phyloP scores from a whole-genome alignment of 140 eudicot genomes.

The Stevia rebaudiana region DNA sequence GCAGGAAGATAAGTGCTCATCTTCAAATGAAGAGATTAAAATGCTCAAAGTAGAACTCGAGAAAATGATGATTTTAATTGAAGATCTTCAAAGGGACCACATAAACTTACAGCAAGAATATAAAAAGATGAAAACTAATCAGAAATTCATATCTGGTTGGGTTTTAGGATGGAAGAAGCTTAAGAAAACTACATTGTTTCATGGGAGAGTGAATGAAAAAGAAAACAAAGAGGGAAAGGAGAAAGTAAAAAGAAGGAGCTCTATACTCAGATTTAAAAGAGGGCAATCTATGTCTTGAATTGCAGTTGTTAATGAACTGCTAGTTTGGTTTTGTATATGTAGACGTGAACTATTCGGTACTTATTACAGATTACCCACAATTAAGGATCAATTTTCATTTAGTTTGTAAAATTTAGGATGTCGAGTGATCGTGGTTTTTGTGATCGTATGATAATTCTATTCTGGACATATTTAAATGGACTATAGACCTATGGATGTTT shows the following conservation, averaged over 20 bases:
- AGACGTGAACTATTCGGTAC: too few species aligned
- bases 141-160: conserved; percentile 48
- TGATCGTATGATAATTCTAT: too few species aligned
- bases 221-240: conserved; percentile 37
- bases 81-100: conserved; percentile 55
- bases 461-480: too few species aligned
- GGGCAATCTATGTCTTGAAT: conserved; percentile 44
- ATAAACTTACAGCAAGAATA: conserved; percentile 46
- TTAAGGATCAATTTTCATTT: too few species aligned
- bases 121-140: conserved; percentile 39
- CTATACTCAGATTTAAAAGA: conserved; percentile 30
- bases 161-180: conserved; percentile 58
- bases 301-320: too few species aligned
- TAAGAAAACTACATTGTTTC: conserved; percentile 38
- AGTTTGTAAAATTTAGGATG: too few species aligned
- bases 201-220: conserved; percentile 29
- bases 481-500: too few species aligned
- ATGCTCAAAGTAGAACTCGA: conserved; percentile 49
- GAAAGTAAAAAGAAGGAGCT: conserved; percentile 22
- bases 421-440: too few species aligned
- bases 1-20: conserved; percentile 30
- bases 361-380: too few species aligned
- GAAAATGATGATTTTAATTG: conserved; percentile 36
- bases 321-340: too few species aligned
- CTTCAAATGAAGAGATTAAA: conserved; percentile 50